phyloP scores from a whole-genome alignment of 2,329 filamentous ascomycete genomes.

The Stagonosporopsis cucurbitacearum region DNA sequence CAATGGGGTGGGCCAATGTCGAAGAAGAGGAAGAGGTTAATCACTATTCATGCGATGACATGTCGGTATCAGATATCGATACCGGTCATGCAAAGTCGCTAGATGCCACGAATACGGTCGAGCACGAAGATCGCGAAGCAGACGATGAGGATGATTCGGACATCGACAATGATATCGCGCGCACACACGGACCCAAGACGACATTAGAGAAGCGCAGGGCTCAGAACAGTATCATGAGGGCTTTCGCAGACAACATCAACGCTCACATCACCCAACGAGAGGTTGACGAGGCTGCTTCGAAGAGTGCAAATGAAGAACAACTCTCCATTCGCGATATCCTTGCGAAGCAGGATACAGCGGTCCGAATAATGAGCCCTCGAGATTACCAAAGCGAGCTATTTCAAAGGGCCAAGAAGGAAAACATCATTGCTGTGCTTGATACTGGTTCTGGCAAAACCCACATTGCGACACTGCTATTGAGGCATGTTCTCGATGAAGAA shows the following conservation, averaged over 20 bases:
- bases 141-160: slow-evolving; percentile 28
- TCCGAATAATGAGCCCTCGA: slow-evolving; percentile 76
- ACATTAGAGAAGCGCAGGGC: slow-evolving; percentile 48
- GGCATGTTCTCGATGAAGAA: slow-evolving; percentile 77
- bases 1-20: slow-evolving; percentile 29
- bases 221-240: slow-evolving; percentile 53
- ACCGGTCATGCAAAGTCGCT: not conserved
- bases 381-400: slow-evolving; percentile 95
- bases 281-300: slow-evolving; percentile 42
- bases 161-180: slow-evolving; percentile 32
- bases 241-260: slow-evolving; percentile 53
- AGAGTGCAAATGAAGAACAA: slow-evolving; percentile 52
- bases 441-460: slow-evolving; percentile 97
- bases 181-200: slow-evolving; percentile 32
- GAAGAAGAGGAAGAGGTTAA: slow-evolving; percentile 29
- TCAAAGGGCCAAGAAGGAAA: slow-evolving; percentile 81
- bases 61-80: slow-evolving; percentile 11
- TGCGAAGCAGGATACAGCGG: slow-evolving; percentile 57
- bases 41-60: slow-evolving; percentile 21
- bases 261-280: slow-evolving; percentile 51
- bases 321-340: slow-evolving; percentile 62
- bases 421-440: slow-evolving; percentile 91
- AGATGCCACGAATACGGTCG: not conserved
- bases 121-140: not conserved
- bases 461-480: slow-evolving; percentile 87